These are phyloP conservation scores for Paspalum notatum DNA, from an alignment of 176 grass and related monocot genomes.

Conservation along the genomic window DNA sequence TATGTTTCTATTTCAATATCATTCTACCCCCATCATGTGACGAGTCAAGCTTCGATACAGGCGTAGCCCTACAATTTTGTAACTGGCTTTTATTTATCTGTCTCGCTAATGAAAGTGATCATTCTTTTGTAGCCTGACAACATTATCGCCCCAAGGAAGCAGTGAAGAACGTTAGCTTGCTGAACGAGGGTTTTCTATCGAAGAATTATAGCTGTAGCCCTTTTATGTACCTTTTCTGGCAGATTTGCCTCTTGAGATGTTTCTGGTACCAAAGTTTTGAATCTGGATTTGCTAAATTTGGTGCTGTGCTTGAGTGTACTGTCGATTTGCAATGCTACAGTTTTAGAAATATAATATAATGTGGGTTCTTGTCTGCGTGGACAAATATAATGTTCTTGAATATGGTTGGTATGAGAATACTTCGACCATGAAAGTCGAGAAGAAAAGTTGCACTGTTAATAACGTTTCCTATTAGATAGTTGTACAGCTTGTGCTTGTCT, in stretches of 20 bases:
- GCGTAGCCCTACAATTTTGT: background rate
- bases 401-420: background rate
- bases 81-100: background rate
- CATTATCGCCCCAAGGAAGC: conserved; percentile 55
- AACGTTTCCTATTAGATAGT: too few species aligned
- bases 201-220: conserved; percentile 14
- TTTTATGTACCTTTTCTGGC: conserved; percentile 6
- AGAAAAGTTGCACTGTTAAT: background rate
- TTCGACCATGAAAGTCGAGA: background rate
- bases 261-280: background rate
- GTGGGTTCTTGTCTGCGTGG: background rate
- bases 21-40: background rate
- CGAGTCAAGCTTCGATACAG: too few species aligned
- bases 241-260: conserved; percentile 19
- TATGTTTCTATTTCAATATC: background rate
- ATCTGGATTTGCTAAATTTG: conserved; percentile 10
- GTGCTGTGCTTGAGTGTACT: background rate
- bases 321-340: background rate
- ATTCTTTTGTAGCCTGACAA: conserved; percentile 63
- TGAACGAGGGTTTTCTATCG: background rate
- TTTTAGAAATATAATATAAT: conserved; percentile 7
- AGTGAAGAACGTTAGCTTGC: conserved; percentile 23
- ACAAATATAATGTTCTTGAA: background rate
- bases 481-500: too few species aligned
- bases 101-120: background rate